These are phyloP conservation scores for Linum lewisii DNA, from an alignment of 345 rosid genomes.

Conservation along the genomic window DNA sequence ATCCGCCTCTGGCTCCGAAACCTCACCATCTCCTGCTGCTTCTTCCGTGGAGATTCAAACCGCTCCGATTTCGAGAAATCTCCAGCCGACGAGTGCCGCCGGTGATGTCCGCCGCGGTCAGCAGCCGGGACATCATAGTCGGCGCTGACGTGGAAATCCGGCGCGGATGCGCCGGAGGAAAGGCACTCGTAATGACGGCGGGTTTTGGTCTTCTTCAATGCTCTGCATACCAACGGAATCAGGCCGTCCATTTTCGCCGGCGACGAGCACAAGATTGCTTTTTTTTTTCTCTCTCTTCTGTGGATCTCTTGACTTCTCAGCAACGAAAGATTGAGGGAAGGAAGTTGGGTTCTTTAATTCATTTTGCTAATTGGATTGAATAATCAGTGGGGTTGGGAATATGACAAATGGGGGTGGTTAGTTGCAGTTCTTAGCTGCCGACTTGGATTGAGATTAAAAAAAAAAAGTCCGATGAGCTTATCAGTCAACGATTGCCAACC, in stretches of 20 bases:
- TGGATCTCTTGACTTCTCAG: no score
- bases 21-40: slow-evolving; percentile 31
- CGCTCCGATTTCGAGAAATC: slow-evolving; percentile 30
- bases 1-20: slow-evolving; percentile 41
- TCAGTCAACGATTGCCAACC: no score
- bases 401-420: no score
- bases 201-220: slow-evolving; percentile 48
- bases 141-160: slow-evolving; percentile 18
- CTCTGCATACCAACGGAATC: slow-evolving; percentile 56
- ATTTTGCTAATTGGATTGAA: no score
- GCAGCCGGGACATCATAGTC: background rate
- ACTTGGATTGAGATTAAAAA: no score
- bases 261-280: no score
- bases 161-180: slow-evolving; percentile 34
- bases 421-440: no score
- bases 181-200: slow-evolving; percentile 69
- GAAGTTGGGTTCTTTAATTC: no score
- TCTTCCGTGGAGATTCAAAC: background rate
- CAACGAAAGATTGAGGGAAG: no score
- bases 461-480: no score
- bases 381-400: no score
- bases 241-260: slow-evolving; percentile 48
- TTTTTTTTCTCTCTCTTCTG: no score
- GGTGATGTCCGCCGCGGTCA: slow-evolving; percentile 14
- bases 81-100: slow-evolving; percentile 30